Base-by-base conservation (phyloP, 2,329 filamentous ascomycete genomes). In the Hyphodiscus sp. region DNA sequence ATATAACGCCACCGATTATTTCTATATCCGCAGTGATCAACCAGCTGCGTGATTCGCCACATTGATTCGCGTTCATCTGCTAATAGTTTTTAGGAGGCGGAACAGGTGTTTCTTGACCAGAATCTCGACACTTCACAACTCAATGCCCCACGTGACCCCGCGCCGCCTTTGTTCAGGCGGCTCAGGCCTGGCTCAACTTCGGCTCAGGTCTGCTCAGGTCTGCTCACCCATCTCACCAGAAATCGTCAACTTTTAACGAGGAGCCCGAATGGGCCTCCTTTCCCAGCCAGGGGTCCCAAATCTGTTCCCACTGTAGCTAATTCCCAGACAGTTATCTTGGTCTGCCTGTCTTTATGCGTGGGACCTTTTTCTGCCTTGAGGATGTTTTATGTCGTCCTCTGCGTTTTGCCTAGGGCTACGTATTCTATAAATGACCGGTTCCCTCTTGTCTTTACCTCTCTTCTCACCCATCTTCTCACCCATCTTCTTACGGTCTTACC, bases 1-100 rank as follows among this genome's bases (percentile, higher is more conserved):
- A 58, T 69, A 65, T 52, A 51, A 57, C 29, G 66, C 65, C 23
- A 59, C 43, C 41, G 59, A 60, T 18, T 60, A 66, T 47, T 81
- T 82, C 72, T 82, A 82, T 70, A 76, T 82, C 58, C 77, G 78
- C 56, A 79, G 80, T 65, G 73, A 86, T 69, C 83, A 85, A 68
- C 61, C 62, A 52, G 78, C 76, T 65, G 48, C 44, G 13, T 3
- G 23, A 20, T 20, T n/a, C n/a, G n/a, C 13, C 2, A 19, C 11
- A 26, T n/a, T n/a, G 15, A 6, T 30, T 30, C 13, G 2, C 6
- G 16, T 20, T 45, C 38, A n/a, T 2, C 2, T 33, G 26, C 20
- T 53, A 42, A 49, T n/a, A 20, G 23, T 44, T 20, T 29, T 19
- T 23, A 59, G 57, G 58, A 38, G 58, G 58, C 33, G 58, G 58